Conservation (phyloP, 129 eudicot genomes). For the Lonicera japonica region DNA sequence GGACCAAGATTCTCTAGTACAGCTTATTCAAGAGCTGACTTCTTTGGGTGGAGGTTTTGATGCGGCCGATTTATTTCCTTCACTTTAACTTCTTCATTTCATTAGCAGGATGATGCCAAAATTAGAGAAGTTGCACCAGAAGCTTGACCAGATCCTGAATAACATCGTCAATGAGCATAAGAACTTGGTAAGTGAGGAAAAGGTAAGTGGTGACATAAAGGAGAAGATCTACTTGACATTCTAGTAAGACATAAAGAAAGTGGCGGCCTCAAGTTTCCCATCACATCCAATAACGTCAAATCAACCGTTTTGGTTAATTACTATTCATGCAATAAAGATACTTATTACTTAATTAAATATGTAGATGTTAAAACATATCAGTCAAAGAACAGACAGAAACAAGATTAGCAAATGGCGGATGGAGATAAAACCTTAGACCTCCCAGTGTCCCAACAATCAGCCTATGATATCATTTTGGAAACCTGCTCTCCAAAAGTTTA, state of each 20-base stretch:
- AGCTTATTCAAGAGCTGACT: slow-evolving; percentile 22
- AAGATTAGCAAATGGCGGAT: too few species aligned
- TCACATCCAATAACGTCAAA: slow-evolving; percentile 22
- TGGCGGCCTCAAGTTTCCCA: slow-evolving; percentile 13
- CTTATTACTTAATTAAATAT: too few species aligned
- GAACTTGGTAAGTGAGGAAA: too few species aligned
- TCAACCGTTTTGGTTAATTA: slow-evolving; percentile 22
- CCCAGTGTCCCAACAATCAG: too few species aligned
- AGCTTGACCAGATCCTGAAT: slow-evolving; percentile 12
- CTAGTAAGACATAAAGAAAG: slow-evolving; percentile 19
- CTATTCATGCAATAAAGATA: too few species aligned
- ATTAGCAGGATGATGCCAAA: slow-evolving; percentile 19
- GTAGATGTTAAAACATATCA: too few species aligned
- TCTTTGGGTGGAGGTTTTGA: slow-evolving; percentile 16
- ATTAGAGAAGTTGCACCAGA: slow-evolving; percentile 11
- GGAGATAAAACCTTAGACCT: too few species aligned
- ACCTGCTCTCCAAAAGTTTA: too few species aligned
- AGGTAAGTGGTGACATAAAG: too few species aligned
- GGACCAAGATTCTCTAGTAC: slow-evolving; percentile 9
- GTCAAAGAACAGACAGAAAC: too few species aligned
- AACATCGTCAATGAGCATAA: slow-evolving; percentile 15
- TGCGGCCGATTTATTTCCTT: slow-evolving; percentile 24
- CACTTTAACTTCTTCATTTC: slow-evolving; percentile 12
- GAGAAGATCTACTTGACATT: slow-evolving; percentile 23
- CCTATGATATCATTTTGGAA: too few species aligned